These are phyloP conservation scores for Chlamydomonas sp. DNA, from an alignment of 139 green algal species.

Conservation along the genomic window DNA sequence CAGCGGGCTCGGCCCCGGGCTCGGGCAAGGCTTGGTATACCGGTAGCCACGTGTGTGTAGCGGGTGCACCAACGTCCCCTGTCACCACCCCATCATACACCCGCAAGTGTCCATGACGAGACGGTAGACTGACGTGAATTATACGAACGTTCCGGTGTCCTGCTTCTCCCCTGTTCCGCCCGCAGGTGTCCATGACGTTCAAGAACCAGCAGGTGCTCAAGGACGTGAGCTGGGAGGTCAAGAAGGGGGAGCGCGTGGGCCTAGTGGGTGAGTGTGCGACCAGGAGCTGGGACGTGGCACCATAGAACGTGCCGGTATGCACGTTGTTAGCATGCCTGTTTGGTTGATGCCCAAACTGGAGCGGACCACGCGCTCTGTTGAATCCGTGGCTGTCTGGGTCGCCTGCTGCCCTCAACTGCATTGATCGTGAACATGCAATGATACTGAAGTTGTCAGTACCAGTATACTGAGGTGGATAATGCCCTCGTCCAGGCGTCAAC, in stretches of 20 bases:
- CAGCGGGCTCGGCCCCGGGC: too few relatives aligned
- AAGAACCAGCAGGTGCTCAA: slow-evolving; percentile 95
- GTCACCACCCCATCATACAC: neutral
- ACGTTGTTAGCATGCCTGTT: neutral
- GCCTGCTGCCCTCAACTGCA: too few relatives aligned
- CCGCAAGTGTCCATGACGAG: slow-evolving; percentile 74
- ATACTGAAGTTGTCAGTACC: too few relatives aligned
- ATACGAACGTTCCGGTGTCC: neutral
- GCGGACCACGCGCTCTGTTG: too few relatives aligned
- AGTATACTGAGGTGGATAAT: too few relatives aligned
- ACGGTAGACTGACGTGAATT: neutral
- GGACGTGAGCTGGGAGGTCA: slow-evolving; percentile 94
- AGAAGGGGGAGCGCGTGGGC: slow-evolving; percentile 95
- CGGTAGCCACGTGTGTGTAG: neutral
- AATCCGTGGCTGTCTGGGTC: too few relatives aligned
- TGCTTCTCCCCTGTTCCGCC: neutral
- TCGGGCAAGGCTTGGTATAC: too few relatives aligned
- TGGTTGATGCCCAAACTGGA: neutral
- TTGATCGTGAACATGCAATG: too few relatives aligned
- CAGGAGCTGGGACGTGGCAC: too few relatives aligned
- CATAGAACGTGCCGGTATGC: neutral
- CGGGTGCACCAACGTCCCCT: neutral
- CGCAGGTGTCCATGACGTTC: slow-evolving; percentile 87
- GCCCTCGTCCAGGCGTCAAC: slow-evolving; percentile 83
- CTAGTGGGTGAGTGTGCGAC: slow-evolving; percentile 83